phyloP scores from a whole-genome alignment of 2,329 filamentous ascomycete species.

The Penicillium sp. region DNA sequence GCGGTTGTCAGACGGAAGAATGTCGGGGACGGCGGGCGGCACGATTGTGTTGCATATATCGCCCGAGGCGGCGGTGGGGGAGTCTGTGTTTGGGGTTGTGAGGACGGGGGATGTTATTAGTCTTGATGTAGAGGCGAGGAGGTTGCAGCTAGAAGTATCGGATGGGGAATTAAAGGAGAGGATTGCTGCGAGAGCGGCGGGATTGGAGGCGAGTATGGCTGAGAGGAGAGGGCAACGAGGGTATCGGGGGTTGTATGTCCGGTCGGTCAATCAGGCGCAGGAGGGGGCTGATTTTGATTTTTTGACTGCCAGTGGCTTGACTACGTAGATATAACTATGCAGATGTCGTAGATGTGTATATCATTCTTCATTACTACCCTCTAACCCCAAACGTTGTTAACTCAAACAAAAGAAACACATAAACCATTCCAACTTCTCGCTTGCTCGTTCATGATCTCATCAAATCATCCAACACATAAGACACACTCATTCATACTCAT shows the following conservation, averaged over 20 bases:
- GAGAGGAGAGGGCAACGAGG: too few species aligned
- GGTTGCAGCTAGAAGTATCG: constrained; percentile 39
- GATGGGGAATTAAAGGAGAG: constrained; percentile 40
- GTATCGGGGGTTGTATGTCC: constrained; percentile 39
- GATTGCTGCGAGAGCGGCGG: constrained; percentile 28
- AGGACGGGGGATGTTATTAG: constrained; percentile 47
- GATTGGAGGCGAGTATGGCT: not conserved
- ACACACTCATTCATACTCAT: too few species aligned
- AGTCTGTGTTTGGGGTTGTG: constrained; percentile 47
- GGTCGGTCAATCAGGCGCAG: constrained; percentile 41
- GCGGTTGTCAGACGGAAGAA: constrained; percentile 51
- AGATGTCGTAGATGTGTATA: too few species aligned
- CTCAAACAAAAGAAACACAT: too few species aligned
- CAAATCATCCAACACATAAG: too few species aligned
- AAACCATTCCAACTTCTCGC: too few species aligned
- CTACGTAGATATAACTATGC: too few species aligned
- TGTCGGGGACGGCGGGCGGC: constrained; percentile 54
- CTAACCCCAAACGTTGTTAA: too few species aligned
- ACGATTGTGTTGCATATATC: constrained; percentile 53
- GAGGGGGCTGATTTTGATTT: constrained; percentile 41
- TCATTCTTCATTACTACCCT: too few species aligned
- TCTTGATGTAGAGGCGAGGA: constrained; percentile 42
- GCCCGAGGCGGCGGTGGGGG: constrained; percentile 48
- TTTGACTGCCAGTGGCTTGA: too few species aligned
- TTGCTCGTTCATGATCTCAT: too few species aligned